A percentile compares a stretch with the other conserved stretches of the same genome.
Conservation (phyloP, 2,329 filamentous ascomycete species). For the Stachybotrys echinatus region DNA sequence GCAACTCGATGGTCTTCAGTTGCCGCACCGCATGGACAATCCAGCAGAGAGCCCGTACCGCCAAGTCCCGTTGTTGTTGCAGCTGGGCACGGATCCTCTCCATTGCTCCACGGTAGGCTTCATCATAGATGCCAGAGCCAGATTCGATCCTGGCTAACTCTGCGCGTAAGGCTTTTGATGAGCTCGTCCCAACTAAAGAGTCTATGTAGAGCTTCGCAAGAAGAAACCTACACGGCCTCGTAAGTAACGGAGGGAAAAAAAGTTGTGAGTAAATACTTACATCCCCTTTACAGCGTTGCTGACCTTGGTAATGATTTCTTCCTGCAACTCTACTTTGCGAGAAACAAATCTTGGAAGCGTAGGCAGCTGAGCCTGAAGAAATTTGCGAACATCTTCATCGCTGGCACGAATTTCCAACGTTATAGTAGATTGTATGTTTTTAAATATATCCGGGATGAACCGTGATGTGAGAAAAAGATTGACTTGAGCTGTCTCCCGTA, state of each 20-base stretch:
- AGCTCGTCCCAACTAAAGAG: not conserved
- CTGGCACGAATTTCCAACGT: not conserved
- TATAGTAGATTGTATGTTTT: not conserved
- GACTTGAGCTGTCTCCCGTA: not conserved
- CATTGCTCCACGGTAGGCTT: not conserved
- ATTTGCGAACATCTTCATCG: not conserved
- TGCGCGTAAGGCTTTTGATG: not conserved
- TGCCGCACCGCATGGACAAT: not conserved
- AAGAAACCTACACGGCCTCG: not conserved
- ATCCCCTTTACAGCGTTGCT: not conserved
- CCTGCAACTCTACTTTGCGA: not conserved
- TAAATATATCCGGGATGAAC: not conserved
- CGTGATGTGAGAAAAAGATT: not conserved
- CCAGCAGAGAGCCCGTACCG: not conserved
- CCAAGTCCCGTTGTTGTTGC: not conserved
- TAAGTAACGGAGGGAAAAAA: too few relatives aligned
- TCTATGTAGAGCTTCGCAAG: not conserved
- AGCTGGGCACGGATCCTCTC: not conserved
- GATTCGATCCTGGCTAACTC: not conserved
- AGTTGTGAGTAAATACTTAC: too few relatives aligned
- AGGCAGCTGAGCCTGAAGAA: not conserved
- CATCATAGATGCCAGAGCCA: not conserved
- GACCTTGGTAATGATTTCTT: not conserved
- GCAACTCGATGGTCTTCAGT: not conserved
- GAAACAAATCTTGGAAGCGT: not conserved